phyloP scores from a whole-genome alignment of 495 filamentous ascomycete species.

The Penicillium egyptiacum region DNA sequence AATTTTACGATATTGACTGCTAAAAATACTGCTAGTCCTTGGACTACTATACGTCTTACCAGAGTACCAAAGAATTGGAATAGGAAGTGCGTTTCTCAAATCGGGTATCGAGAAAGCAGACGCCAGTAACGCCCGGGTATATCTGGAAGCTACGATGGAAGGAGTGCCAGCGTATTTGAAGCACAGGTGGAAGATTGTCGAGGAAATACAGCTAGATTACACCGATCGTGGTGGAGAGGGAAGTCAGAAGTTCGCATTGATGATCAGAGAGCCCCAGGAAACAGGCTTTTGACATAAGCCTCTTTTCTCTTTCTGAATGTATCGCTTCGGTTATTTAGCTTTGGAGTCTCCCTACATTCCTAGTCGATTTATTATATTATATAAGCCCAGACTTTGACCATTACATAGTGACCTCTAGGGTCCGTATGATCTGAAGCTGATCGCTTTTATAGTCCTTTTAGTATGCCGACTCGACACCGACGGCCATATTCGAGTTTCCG shows the following conservation, averaged over 20 bases:
- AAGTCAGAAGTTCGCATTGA: constrained; percentile 27
- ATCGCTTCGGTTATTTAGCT: too few relatives aligned
- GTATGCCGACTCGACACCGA: too few relatives aligned
- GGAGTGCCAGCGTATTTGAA: constrained; percentile 53
- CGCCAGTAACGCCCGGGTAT: constrained; percentile 44
- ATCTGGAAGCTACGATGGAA: constrained; percentile 54
- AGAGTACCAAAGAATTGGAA: constrained; percentile 50
- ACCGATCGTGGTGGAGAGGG: constrained; percentile 34
- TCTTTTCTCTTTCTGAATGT: not conserved
- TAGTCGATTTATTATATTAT: too few relatives aligned
- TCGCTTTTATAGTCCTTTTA: too few relatives aligned
- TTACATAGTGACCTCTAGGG: too few relatives aligned
- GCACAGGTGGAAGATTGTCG: constrained; percentile 47
- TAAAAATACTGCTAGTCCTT: constrained; percentile 21
- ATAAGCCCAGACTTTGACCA: too few relatives aligned
- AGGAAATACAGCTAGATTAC: constrained; percentile 41
- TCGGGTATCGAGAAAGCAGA: constrained; percentile 54
- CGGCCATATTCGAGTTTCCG: too few relatives aligned
- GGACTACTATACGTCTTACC: constrained; percentile 37
- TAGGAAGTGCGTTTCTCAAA: constrained; percentile 47
- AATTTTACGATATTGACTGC: constrained; percentile 12
- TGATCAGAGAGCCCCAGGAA: constrained; percentile 23
- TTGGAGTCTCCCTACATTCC: too few relatives aligned
- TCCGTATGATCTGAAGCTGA: too few relatives aligned
- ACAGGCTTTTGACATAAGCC: not conserved